These are phyloP conservation scores for Sphenostylis stenocarpa DNA, from an alignment of 306 rosid genomes.

Conservation along the genomic window DNA sequence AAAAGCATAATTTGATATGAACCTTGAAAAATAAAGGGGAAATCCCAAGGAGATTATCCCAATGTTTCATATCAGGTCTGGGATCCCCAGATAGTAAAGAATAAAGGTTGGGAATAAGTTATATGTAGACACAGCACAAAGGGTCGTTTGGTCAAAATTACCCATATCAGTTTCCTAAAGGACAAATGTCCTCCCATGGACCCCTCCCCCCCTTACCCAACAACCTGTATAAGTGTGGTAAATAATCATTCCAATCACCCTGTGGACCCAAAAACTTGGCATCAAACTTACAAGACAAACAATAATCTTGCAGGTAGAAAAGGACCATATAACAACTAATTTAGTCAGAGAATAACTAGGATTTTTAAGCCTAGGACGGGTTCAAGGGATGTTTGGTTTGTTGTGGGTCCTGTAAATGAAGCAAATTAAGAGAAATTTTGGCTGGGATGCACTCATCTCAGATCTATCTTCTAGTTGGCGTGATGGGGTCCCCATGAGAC, in stretches of 20 bases:
- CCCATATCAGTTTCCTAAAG: constrained; percentile 20
- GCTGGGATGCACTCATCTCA: constrained; percentile 45
- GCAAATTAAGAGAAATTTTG: constrained; percentile 35
- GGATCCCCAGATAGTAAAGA: constrained; percentile 28
- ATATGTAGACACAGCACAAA: constrained; percentile 27
- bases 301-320: constrained; percentile 41
- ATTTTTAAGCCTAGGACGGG: constrained; percentile 41
- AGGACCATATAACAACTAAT: constrained; percentile 45
- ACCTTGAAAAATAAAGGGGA: not conserved
- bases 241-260: constrained; percentile 31
- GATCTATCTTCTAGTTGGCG: constrained; percentile 38
- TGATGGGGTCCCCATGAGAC: constrained; percentile 53
- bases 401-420: constrained; percentile 41
- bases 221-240: constrained; percentile 4
- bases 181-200: constrained; percentile 27
- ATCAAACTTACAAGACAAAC: constrained; percentile 48
- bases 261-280: constrained; percentile 45
- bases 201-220: constrained; percentile 6
- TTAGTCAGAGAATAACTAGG: constrained; percentile 36
- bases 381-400: constrained; percentile 40
- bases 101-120: constrained; percentile 1
- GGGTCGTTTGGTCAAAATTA: constrained; percentile 40
- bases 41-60: constrained; percentile 29
- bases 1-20: constrained; percentile 28
- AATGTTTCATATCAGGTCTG: constrained; percentile 20